A percentile compares a stretch with the other conserved stretches of the same genome.
Evolutionary conservation across 2,329 filamentous ascomycete species (phyloP).

Genomic region (Periconia sp.): DNA sequence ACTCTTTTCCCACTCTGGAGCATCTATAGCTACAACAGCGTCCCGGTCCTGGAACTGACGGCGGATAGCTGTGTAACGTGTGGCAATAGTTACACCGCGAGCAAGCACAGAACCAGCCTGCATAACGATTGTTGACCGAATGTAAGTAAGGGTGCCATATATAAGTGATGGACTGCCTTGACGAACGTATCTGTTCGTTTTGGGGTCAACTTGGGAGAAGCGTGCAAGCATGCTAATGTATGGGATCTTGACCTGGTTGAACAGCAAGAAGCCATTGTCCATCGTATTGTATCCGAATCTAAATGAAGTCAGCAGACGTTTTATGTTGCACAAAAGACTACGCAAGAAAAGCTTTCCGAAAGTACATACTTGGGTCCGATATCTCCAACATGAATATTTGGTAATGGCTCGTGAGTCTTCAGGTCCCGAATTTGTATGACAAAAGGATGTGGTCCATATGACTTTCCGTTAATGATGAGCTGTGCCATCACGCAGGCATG

Average conservation of each 20-base stretch:
- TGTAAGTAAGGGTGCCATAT: constrained; percentile 76
- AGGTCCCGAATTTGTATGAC: constrained; percentile 68
- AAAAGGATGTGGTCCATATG: constrained; percentile 75
- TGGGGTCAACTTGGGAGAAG: constrained; percentile 70
- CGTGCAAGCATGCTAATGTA: constrained; percentile 72
- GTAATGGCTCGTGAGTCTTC: constrained; percentile 53
- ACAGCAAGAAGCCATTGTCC: constrained; percentile 79
- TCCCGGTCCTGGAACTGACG: constrained; percentile 78
- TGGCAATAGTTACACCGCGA: constrained; percentile 76
- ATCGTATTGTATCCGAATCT: constrained; percentile 69
- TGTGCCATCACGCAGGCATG: constrained; percentile 80
- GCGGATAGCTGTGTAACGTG: constrained; percentile 71
- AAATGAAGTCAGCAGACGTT: neutral
- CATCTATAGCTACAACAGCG: no score
- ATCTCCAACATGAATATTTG: constrained; percentile 69
- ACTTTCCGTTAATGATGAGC: constrained; percentile 67
- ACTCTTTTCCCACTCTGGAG: constrained; percentile 56
- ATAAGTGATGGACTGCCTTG: constrained; percentile 68
- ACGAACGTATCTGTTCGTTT: constrained; percentile 67
- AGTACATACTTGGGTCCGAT: constrained; percentile 68
- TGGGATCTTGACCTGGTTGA: constrained; percentile 75
- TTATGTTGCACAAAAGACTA: neutral
- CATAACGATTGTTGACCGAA: constrained; percentile 72
- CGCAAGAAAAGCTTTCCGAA: neutral
- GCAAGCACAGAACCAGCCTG: constrained; percentile 72